phyloP scores from a whole-genome alignment of 345 rosid genomes.

The Acer negundo region DNA sequence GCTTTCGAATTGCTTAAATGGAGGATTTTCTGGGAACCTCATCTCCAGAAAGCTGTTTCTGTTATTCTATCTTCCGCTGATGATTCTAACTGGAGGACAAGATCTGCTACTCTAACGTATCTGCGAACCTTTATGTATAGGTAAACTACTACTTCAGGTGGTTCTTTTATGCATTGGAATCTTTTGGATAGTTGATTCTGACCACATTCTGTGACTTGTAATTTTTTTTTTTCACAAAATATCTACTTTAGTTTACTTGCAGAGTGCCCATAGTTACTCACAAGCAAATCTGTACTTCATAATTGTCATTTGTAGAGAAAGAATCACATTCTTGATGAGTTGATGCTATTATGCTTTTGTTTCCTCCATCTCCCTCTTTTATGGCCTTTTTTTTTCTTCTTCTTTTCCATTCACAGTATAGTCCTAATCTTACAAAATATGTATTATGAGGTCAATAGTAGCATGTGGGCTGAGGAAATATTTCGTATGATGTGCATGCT shows the following conservation, averaged over 20 bases:
- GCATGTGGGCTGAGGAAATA: conserved; percentile 9
- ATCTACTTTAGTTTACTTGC: background rate
- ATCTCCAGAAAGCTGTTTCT: conserved; percentile 72
- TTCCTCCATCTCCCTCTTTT: background rate
- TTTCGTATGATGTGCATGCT: conserved; percentile 13
- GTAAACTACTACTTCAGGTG: conserved; percentile 38
- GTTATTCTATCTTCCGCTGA: conserved; percentile 70
- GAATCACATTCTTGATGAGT: background rate
- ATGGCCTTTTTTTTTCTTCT: background rate
- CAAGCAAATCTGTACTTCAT: conserved; percentile 1
- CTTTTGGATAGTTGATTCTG: background rate
- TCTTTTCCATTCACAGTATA: background rate
- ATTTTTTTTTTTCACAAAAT: no score
- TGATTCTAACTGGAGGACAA: conserved; percentile 94
- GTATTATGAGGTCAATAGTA: background rate
- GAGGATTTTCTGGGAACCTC: conserved; percentile 80
- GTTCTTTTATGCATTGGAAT: background rate
- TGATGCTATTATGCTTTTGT: background rate
- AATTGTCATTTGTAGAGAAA: conserved; percentile 10
- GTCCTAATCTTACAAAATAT: background rate
- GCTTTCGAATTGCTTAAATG: conserved; percentile 93
- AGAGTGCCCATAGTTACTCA: background rate
- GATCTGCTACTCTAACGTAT: conserved; percentile 92
- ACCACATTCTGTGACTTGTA: background rate
- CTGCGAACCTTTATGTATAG: conserved; percentile 95